phyloP scores from a whole-genome alignment of 495 filamentous ascomycete species.

The Annulohypoxylon stygium region DNA sequence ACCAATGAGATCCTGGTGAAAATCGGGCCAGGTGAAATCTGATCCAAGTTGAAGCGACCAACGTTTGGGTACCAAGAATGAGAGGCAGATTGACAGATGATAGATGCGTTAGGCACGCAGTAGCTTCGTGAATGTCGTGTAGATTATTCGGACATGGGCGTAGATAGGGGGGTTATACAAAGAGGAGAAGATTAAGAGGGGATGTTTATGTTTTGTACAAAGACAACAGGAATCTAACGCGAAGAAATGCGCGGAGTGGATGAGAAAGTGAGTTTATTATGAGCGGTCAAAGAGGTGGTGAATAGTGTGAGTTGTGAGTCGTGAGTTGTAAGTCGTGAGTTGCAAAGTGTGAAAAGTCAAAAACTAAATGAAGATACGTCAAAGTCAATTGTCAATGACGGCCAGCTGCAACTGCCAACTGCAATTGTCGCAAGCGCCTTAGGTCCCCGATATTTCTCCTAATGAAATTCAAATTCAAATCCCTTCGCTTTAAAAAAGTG shows the following conservation, averaged over 20 bases:
- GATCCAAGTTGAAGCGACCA: slow-evolving; percentile 38
- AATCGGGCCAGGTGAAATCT: slow-evolving; percentile 42
- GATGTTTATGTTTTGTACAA: neutral
- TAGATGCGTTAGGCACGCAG: slow-evolving; percentile 36
- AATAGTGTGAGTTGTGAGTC: neutral
- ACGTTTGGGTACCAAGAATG: slow-evolving; percentile 27
- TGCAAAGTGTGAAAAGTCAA: neutral
- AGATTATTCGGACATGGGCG: slow-evolving; percentile 21
- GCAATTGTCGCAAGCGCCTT: neutral
- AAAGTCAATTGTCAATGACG: neutral
- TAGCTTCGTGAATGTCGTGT: slow-evolving; percentile 5
- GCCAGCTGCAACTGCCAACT: neutral
- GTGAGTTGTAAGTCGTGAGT: neutral
- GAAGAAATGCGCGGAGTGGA: neutral
- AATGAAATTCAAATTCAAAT: slow-evolving; percentile 24
- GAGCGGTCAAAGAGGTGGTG: slow-evolving; percentile 2
- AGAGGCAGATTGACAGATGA: slow-evolving; percentile 39
- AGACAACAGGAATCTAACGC: neutral
- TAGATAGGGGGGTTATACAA: slow-evolving; percentile 15
- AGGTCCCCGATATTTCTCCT: slow-evolving; percentile 43
- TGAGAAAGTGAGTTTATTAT: neutral
- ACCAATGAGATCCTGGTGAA: slow-evolving; percentile 45
- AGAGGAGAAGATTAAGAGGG: neutral
- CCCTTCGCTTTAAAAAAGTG: slow-evolving; percentile 12
- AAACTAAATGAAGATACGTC: neutral